Evolutionary conservation across 1,284 basidiomycete genomes (phyloP).

Genomic region (Cryptococcus wingfieldii): DNA sequence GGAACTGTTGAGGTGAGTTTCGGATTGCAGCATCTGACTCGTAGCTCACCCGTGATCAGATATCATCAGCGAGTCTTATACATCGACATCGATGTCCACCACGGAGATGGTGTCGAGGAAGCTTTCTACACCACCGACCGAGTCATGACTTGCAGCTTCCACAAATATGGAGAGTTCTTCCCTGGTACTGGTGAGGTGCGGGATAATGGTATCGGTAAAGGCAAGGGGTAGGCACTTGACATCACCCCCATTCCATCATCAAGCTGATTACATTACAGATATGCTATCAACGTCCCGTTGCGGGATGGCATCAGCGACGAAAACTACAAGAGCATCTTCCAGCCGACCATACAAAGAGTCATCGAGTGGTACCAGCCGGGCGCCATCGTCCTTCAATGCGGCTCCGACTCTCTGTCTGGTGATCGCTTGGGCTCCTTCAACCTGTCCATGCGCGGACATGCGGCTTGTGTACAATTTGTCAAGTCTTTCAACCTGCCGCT

Average conservation of each 20-base stretch:
- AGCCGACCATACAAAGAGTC: constrained; percentile 90
- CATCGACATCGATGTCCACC: constrained; percentile 98
- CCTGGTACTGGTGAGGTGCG: constrained; percentile 95
- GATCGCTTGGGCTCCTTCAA: constrained; percentile 97
- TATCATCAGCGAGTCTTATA: constrained; percentile 95
- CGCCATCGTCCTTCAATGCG: constrained; percentile 95
- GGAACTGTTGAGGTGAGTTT: constrained; percentile 72
- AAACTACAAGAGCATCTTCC: constrained; percentile 90
- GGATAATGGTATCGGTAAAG: constrained; percentile 88
- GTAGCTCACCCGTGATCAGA: constrained; percentile 37
- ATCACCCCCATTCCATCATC: not conserved
- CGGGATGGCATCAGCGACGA: constrained; percentile 96
- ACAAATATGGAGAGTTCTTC: constrained; percentile 99
- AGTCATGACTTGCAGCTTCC: constrained; percentile 98
- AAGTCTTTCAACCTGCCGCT: constrained; percentile 94
- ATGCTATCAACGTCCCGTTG: constrained; percentile 90
- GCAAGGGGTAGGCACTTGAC: constrained; percentile 58
- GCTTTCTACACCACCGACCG: constrained; percentile 98
- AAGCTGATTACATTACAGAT: constrained; percentile 46
- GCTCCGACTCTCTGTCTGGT: constrained; percentile 95
- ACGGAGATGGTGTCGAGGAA: constrained; percentile 98
- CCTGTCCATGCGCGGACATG: constrained; percentile 96
- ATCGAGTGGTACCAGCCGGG: constrained; percentile 96
- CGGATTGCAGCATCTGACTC: not conserved
- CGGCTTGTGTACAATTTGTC: constrained; percentile 94